These are phyloP conservation scores for Erythrophleum fordii DNA, from an alignment of 306 rosid genomes.

Conservation along the genomic window DNA sequence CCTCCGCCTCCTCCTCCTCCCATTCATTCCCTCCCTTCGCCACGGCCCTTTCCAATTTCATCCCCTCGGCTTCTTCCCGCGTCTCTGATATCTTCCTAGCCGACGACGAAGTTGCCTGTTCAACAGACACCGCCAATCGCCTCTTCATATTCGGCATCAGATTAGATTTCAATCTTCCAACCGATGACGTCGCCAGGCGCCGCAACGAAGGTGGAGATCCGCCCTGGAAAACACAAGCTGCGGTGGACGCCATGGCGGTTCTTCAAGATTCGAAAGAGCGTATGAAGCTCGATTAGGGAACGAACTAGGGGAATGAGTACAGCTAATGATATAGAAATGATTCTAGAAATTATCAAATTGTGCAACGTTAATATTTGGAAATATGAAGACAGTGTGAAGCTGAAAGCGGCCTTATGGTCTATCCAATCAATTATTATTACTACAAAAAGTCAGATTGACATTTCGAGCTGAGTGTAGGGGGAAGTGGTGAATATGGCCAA, in stretches of 20 bases:
- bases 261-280: background rate
- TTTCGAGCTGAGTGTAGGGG: too few relatives aligned
- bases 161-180: conserved; percentile 19
- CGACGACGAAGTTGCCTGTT: background rate
- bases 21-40: background rate
- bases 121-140: conserved; percentile 43
- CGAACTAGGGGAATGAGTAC: background rate
- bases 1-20: conserved; percentile 16
- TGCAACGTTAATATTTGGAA: too few relatives aligned
- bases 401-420: too few relatives aligned
- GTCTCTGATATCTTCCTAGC: conserved; percentile 29
- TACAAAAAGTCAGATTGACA: too few relatives aligned
- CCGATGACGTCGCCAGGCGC: background rate
- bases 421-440: too few relatives aligned
- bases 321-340: background rate
- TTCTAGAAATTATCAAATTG: background rate
- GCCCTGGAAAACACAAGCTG: conserved; percentile 36
- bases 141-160: conserved; percentile 12
- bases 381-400: too few relatives aligned
- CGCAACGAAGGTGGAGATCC: conserved; percentile 28
- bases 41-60: background rate
- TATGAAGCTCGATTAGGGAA: too few relatives aligned
- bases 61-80: conserved; percentile 16
- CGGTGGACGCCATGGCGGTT: conserved; percentile 52
- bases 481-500: too few relatives aligned